Evolutionary conservation across 2,329 filamentous ascomycete genomes (phyloP).

Genomic region (Ophiostoma novo-ulmi): DNA sequence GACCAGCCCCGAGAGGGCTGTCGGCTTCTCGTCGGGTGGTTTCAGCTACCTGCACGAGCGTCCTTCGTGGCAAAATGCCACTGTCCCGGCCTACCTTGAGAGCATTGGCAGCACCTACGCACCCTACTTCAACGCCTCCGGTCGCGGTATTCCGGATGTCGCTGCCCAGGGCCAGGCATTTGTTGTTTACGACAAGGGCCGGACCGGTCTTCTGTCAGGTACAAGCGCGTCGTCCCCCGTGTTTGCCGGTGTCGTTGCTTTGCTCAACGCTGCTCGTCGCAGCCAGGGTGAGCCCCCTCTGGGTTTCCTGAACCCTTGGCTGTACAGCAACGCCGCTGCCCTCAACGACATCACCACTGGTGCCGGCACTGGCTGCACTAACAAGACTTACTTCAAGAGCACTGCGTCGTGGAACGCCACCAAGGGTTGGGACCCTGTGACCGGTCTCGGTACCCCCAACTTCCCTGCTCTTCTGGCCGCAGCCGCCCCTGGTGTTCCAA

Average conservation of each 20-base stretch:
- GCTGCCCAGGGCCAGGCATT: constrained; percentile 47
- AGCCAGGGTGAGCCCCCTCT: constrained; percentile 36
- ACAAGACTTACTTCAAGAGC: constrained; percentile 22
- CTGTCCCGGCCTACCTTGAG: constrained; percentile 38
- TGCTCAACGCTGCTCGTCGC: constrained; percentile 42
- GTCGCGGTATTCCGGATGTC: constrained; percentile 47
- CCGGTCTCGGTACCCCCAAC: constrained; percentile 32
- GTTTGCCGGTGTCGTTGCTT: constrained; percentile 40
- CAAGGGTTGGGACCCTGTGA: constrained; percentile 35
- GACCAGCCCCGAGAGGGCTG: constrained; percentile 30
- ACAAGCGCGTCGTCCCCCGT: constrained; percentile 40
- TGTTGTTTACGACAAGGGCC: constrained; percentile 29
- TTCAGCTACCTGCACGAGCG: constrained; percentile 45
- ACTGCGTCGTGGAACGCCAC: constrained; percentile 33
- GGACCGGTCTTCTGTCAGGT: constrained; percentile 27
- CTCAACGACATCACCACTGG: constrained; percentile 33
- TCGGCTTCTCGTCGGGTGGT: constrained; percentile 38
- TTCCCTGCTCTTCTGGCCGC: constrained; percentile 25
- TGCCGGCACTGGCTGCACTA: constrained; percentile 29
- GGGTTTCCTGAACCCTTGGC: constrained; percentile 43
- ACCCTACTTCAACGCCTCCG: constrained; percentile 40
- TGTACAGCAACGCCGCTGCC: constrained; percentile 33
- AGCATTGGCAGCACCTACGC: constrained; percentile 41
- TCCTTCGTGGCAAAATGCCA: constrained; percentile 39
- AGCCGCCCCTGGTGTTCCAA: constrained; percentile 24